phyloP scores from a whole-genome alignment of 345 rosid species.

The Rubroshorea leprosula region DNA sequence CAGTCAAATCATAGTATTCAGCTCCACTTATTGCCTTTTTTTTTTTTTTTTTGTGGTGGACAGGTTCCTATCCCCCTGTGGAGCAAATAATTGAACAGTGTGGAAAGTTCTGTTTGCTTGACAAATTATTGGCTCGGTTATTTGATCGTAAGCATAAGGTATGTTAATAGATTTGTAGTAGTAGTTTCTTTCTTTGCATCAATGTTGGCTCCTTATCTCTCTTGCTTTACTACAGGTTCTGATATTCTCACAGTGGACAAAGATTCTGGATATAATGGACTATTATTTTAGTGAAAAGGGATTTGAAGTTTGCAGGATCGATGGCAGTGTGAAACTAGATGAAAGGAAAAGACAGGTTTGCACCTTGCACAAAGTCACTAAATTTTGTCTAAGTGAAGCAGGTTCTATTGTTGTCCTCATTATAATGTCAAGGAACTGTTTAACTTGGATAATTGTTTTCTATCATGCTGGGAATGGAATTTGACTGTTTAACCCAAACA shows the following conservation, averaged over 20 bases:
- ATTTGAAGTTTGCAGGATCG: conserved; percentile 81
- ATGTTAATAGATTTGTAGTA: conserved; percentile 21
- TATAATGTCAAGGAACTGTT: too few species aligned
- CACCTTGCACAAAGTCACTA: neutral
- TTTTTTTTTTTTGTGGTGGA: conserved; percentile 11
- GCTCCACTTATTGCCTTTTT: conserved; percentile 11
- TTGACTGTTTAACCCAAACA: too few species aligned
- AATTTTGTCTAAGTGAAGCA: neutral
- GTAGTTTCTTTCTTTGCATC: conserved; percentile 9
- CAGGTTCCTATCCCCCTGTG: conserved; percentile 76
- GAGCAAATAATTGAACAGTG: conserved; percentile 81
- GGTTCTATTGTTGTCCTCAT: too few species aligned
- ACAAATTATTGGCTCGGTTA: conserved; percentile 54
- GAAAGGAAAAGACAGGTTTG: conserved; percentile 89
- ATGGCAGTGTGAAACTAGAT: conserved; percentile 68
- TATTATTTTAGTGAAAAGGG: conserved; percentile 93
- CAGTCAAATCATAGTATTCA: neutral
- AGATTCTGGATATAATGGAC: conserved; percentile 83
- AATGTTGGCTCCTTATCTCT: conserved; percentile 18
- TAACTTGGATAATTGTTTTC: too few species aligned
- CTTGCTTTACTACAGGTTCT: conserved; percentile 54
- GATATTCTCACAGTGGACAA: conserved; percentile 89
- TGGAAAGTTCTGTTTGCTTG: conserved; percentile 84
- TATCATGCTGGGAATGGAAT: too few species aligned
- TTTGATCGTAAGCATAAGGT: conserved; percentile 78